Percentiles rank a stretch among this genome's conserved stretches.
phyloP scores from a whole-genome alignment of 2,329 filamentous ascomycete species.

The Blumeriella jaapii region DNA sequence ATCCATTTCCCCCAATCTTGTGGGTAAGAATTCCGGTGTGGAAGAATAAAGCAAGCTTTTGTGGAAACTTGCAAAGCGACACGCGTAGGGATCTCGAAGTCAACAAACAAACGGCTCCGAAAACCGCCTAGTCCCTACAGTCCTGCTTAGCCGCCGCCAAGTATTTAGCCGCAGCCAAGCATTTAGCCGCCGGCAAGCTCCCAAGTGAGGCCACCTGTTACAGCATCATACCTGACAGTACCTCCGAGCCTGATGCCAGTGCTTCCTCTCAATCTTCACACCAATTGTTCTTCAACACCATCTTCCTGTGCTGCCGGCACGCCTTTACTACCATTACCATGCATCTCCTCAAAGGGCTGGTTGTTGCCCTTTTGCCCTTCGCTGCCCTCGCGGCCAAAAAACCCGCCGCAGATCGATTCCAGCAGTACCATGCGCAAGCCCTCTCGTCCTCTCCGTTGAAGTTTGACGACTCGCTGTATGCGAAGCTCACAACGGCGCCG shows the following conservation, averaged over 20 bases:
- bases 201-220: constrained; percentile 4
- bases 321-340: constrained; percentile 38
- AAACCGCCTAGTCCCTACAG: too few species aligned
- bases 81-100: background rate
- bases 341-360: constrained; percentile 54
- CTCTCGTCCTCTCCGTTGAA: constrained; percentile 57
- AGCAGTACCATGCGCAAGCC: constrained; percentile 57
- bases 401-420: constrained; percentile 53
- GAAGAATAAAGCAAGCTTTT: constrained; percentile 1
- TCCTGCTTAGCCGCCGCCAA: background rate
- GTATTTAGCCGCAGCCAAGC: background rate
- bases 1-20: constrained; percentile 18
- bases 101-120: constrained; percentile 3
- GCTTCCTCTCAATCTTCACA: too few species aligned
- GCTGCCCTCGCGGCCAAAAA: constrained; percentile 54
- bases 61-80: background rate
- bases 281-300: background rate
- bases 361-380: constrained; percentile 50
- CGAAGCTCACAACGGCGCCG: constrained; percentile 61
- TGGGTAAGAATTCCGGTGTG: background rate
- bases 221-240: background rate
- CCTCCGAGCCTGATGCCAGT: too few species aligned
- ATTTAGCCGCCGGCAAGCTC: too few species aligned
- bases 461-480: constrained; percentile 66
- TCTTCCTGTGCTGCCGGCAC: background rate